phyloP scores from a whole-genome alignment of 2,329 filamentous ascomycete species.

The Penicillium expansum region DNA sequence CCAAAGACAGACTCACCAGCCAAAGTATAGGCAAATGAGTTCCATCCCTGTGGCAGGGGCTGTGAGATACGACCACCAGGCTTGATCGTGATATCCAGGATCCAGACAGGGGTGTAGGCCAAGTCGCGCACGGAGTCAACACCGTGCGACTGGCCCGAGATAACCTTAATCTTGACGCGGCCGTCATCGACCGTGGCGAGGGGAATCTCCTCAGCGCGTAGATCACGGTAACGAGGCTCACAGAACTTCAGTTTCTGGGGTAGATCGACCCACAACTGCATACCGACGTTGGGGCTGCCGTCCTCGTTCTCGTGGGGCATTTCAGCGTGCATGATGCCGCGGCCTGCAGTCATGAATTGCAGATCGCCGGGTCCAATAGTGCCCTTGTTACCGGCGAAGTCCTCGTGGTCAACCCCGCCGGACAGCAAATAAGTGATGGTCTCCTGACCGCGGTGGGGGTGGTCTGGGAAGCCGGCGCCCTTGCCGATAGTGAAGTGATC shows the following conservation, averaged over 20 bases:
- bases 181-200: slow-evolving; percentile 66
- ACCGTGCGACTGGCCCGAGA: slow-evolving; percentile 78
- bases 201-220: slow-evolving; percentile 77
- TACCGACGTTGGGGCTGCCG: slow-evolving; percentile 73
- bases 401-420: slow-evolving; percentile 85
- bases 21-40: slow-evolving; percentile 85
- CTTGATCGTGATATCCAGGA: slow-evolving; percentile 76
- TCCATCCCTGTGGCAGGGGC: slow-evolving; percentile 75
- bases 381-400: slow-evolving; percentile 82
- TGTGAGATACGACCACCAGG: slow-evolving; percentile 78
- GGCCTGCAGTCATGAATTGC: slow-evolving; percentile 96
- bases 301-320: slow-evolving; percentile 82
- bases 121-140: slow-evolving; percentile 85
- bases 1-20: slow-evolving; percentile 66
- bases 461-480: slow-evolving; percentile 86
- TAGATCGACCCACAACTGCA: slow-evolving; percentile 95
- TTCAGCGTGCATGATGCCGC: slow-evolving; percentile 90
- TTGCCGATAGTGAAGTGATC: slow-evolving; percentile 82
- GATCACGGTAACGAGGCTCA: slow-evolving; percentile 88
- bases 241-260: slow-evolving; percentile 77
- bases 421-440: slow-evolving; percentile 86
- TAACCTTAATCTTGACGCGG: slow-evolving; percentile 80
- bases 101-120: slow-evolving; percentile 96
- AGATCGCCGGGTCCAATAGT: slow-evolving; percentile 84
- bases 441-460: slow-evolving; percentile 79